Conservation (phyloP, 2,329 filamentous ascomycete genomes). For the Botrytis sinoallii region DNA sequence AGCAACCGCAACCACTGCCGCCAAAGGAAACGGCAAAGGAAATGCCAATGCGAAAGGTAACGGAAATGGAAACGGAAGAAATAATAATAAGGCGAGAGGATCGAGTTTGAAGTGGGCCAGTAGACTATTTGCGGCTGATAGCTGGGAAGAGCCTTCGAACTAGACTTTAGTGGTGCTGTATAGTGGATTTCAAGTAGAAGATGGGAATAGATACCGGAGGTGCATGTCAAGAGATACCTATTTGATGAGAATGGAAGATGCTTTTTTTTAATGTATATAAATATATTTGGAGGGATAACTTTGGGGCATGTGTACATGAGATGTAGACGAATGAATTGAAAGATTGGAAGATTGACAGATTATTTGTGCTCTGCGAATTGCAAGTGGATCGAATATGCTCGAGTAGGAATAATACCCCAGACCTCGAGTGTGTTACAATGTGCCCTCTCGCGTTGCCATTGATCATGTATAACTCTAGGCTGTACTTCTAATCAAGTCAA, state of each 20-base stretch:
- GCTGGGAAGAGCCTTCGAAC: constrained; percentile 11
- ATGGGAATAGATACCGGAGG: background rate
- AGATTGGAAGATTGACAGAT: background rate
- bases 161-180: background rate
- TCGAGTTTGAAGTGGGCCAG: background rate
- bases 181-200: background rate
- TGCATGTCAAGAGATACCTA: background rate
- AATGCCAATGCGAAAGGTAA: background rate
- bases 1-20: background rate
- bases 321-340: background rate
- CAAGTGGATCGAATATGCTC: background rate
- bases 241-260: background rate
- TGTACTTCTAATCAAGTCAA: background rate
- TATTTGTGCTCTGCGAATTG: background rate
- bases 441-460: background rate
- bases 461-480: background rate
- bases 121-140: background rate
- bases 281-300: background rate
- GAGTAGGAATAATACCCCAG: background rate
- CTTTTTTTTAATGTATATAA: constrained; percentile 15
- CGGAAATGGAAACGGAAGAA: background rate
- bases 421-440: background rate
- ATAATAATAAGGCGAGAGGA: background rate
- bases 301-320: background rate
- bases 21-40: background rate